These are phyloP conservation scores for Serendipita sp. DNA, from an alignment of 768 basidiomycete species.

Conservation along the genomic window DNA sequence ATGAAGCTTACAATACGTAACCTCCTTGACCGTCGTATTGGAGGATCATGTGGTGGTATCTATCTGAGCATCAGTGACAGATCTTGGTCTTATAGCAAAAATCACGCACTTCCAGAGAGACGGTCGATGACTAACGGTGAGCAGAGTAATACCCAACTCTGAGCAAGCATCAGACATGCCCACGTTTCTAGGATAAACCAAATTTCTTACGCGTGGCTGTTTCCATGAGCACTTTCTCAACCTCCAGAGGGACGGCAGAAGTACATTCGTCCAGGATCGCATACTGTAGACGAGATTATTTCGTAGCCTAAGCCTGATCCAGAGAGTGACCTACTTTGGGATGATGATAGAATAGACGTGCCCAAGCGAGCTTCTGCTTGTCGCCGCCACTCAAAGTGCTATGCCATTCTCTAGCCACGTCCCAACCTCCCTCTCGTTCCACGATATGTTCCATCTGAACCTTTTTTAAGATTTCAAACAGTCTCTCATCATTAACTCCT, in stretches of 20 bases:
- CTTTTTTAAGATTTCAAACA: constrained; percentile 51
- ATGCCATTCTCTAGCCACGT: constrained; percentile 24
- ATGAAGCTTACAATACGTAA: constrained; percentile 68
- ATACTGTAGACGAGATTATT: constrained; percentile 36
- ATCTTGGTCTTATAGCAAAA: neutral
- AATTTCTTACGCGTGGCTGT: constrained; percentile 41
- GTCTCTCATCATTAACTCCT: constrained; percentile 61
- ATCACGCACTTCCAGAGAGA: constrained; percentile 62
- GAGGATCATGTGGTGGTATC: constrained; percentile 65
- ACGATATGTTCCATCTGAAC: constrained; percentile 80
- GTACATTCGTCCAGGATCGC: constrained; percentile 96
- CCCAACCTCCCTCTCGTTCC: constrained; percentile 93
- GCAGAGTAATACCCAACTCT: constrained; percentile 69
- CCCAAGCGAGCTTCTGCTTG: constrained; percentile 96
- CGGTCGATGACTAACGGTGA: constrained; percentile 91
- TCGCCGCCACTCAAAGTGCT: constrained; percentile 59
- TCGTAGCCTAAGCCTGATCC: neutral
- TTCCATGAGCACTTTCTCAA: constrained; percentile 92
- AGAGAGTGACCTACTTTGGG: constrained; percentile 47
- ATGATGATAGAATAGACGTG: constrained; percentile 83
- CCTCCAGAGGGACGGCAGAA: constrained; percentile 78
- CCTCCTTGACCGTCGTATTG: constrained; percentile 91
- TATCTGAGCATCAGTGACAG: constrained; percentile 9
- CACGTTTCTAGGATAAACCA: neutral
- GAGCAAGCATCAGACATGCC: constrained; percentile 4